These are phyloP conservation scores for Capronia epimyces DNA, from an alignment of 2,329 filamentous ascomycete genomes.

Conservation along the genomic window DNA sequence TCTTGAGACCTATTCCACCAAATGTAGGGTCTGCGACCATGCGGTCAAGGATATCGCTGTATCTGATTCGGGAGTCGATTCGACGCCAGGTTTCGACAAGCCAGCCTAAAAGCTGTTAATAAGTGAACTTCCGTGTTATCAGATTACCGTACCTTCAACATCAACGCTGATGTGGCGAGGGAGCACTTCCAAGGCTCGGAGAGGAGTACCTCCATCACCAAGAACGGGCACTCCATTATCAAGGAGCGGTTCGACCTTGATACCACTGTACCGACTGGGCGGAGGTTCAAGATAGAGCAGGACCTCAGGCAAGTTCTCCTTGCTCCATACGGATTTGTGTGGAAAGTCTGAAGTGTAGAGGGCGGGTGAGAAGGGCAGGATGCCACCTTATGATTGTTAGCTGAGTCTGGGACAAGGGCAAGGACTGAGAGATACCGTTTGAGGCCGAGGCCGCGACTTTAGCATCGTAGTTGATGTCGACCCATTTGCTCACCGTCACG, in stretches of 20 bases:
- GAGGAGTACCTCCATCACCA: background rate
- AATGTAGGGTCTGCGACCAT: constrained; percentile 26
- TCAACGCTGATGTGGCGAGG: constrained; percentile 32
- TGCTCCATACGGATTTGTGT: constrained; percentile 26
- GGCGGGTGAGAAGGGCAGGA: constrained; percentile 2
- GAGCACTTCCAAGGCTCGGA: constrained; percentile 29
- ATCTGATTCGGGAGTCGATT: constrained; percentile 30
- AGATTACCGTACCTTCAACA: constrained; percentile 17
- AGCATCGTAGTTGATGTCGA: constrained; percentile 1
- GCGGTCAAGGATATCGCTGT: constrained; percentile 32
- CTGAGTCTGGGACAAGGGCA: background rate
- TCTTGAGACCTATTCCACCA: constrained; percentile 11
- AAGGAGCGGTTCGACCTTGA: background rate
- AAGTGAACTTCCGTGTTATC: background rate
- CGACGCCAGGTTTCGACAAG: constrained; percentile 34
- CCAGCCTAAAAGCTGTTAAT: constrained; percentile 25
- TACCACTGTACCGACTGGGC: background rate
- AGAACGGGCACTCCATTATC: background rate
- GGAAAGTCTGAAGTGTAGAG: constrained; percentile 7
- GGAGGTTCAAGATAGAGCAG: constrained; percentile 24
- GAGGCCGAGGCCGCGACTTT: background rate
- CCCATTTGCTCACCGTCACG: background rate
- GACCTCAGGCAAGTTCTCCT: constrained; percentile 28
- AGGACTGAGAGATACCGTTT: background rate
- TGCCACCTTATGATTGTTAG: constrained; percentile 3